phyloP scores from a whole-genome alignment of 108 stramenopile genomes.

The Discostella pseudostelligera region DNA sequence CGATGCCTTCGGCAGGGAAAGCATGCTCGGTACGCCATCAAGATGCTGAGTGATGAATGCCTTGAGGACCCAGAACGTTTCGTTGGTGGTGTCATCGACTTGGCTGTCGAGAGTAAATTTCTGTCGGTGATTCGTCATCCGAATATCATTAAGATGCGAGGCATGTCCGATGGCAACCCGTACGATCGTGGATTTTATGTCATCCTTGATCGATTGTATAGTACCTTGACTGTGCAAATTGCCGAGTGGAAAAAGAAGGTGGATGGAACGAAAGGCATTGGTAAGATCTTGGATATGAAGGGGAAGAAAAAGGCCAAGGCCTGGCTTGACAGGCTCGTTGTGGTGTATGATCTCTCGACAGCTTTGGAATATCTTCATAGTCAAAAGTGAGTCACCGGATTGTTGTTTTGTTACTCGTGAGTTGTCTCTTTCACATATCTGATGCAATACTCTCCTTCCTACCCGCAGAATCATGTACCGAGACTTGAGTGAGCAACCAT shows the following conservation, averaged over 20 bases:
- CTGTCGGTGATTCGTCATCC: constrained; percentile 80
- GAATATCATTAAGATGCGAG: constrained; percentile 91
- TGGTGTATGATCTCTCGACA: constrained; percentile 73
- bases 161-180: constrained; percentile 37
- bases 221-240: constrained; percentile 66
- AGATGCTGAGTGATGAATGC: constrained; percentile 63
- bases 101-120: constrained; percentile 80
- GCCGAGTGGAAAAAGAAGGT: constrained; percentile 62
- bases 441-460: background rate
- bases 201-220: constrained; percentile 77
- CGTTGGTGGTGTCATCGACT: constrained; percentile 75
- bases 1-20: constrained; percentile 75
- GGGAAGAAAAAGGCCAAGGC: constrained; percentile 63
- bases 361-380: constrained; percentile 78
- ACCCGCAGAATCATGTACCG: constrained; percentile 66
- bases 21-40: constrained; percentile 84
- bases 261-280: constrained; percentile 49
- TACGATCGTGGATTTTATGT: constrained; percentile 63
- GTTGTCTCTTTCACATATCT: background rate
- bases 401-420: background rate
- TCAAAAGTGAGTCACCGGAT: constrained; percentile 47
- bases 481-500: constrained; percentile 49
- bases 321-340: constrained; percentile 60
- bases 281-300: constrained; percentile 58
- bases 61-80: constrained; percentile 58